Base-by-base conservation (phyloP, 495 filamentous ascomycete genomes). In the Hypoxylon subgilvum region DNA sequence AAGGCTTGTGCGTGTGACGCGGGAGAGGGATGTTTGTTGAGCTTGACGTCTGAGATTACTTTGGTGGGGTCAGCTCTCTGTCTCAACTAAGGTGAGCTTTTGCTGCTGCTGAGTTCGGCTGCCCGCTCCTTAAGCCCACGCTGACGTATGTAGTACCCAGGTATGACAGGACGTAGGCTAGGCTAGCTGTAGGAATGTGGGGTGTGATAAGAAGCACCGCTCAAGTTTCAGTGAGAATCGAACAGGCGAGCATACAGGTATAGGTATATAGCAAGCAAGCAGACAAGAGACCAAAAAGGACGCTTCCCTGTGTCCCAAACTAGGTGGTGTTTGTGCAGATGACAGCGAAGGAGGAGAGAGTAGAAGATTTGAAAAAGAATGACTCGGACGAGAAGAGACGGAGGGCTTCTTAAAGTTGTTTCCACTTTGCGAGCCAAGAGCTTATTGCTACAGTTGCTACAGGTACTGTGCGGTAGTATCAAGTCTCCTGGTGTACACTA, bases 11-110 rank as follows among this genome's bases (percentile, higher is more conserved):
- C 55, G 47, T 42, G 58, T 63, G 66, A 59, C 60, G 62, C 60
- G 35, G 30, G 39, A 41, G 44, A 44, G 39, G 16, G 19, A 21
- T 13, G 45, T 51, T 54, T 54, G 52, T 56, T 57, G 52, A 60
- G 65, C 56, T 60, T 56, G 48, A 54, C 23, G 54, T 63, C 50
- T 32, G 60, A 47, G 4, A 47, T 21, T 40, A 32, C 21, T 61
- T 52, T 57, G 57, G 67, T 53, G 67, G 67, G 65, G 67, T 58
- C 22, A n/a, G n/a, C n/a, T n/a, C n/a, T 3, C 6, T 25, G 31
- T 16, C 22, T 45, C 41, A 60, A 54, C 36, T 39, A 21, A 43
- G 44, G 61, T 45, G 54, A 58, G 42, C 58, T 51, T 1, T 9
- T 32, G 52, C 31, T 49, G 14, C 16, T 53, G 28, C 3, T 38